Percentiles rank a stretch among this genome's conserved stretches.
Conservation (phyloP, 768 basidiomycete species). For the Rhodocollybia butyracea region DNA sequence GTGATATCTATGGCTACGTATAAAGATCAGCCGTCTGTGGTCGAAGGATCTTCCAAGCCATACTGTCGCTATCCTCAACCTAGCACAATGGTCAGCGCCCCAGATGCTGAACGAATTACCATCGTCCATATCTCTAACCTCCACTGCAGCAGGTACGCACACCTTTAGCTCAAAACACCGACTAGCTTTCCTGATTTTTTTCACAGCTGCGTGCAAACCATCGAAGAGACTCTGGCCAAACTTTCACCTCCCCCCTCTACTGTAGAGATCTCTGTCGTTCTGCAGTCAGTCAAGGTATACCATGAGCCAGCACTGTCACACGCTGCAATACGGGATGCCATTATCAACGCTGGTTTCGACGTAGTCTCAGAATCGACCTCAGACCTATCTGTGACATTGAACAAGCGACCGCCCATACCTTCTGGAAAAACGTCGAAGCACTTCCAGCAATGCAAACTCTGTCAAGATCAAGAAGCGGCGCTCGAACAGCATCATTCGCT, state of each 20-base stretch:
- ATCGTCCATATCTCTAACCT: constrained; percentile 37
- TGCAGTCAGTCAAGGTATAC: constrained; percentile 39
- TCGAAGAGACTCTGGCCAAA: constrained; percentile 33
- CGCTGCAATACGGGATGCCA: constrained; percentile 28
- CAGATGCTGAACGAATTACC: constrained; percentile 12
- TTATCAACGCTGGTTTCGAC: constrained; percentile 48
- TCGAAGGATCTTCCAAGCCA: neutral
- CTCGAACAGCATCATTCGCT: no score
- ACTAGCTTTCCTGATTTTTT: neutral
- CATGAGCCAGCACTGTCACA: constrained; percentile 28
- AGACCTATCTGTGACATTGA: neutral
- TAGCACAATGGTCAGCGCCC: neutral
- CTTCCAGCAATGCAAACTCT: constrained; percentile 37
- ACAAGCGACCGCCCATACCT: neutral
- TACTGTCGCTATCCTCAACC: neutral
- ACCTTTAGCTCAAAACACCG: neutral
- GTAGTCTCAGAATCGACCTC: constrained; percentile 13
- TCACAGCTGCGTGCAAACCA: constrained; percentile 44
- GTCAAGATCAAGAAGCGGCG: constrained; percentile 25
- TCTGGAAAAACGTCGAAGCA: constrained; percentile 21
- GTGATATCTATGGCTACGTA: neutral
- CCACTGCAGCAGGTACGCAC: constrained; percentile 45
- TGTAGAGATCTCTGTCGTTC: constrained; percentile 43
- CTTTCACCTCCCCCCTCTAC: constrained; percentile 37
- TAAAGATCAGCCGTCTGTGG: neutral